Percentiles rank a stretch among this genome's conserved stretches.
phyloP scores from a whole-genome alignment of 768 basidiomycete genomes.

The Hygrophorus russula region DNA sequence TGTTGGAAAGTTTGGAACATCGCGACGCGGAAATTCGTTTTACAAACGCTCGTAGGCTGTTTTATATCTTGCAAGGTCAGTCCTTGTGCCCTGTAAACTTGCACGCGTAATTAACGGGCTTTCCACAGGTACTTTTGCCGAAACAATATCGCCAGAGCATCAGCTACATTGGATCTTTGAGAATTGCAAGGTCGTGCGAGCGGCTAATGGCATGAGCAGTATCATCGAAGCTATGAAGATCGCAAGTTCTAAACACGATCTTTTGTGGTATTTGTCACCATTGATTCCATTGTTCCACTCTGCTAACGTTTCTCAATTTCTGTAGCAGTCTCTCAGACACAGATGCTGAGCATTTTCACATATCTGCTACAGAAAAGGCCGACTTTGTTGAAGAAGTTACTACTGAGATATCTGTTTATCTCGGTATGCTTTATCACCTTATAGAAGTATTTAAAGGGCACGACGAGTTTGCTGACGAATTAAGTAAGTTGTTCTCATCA shows the following conservation, averaged over 20 bases:
- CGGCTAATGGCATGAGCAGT: slow-evolving; percentile 70
- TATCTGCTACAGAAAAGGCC: slow-evolving; percentile 56
- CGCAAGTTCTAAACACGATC: slow-evolving; percentile 77
- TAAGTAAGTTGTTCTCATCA: slow-evolving; percentile 52
- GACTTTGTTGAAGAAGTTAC: slow-evolving; percentile 85
- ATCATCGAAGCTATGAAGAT: slow-evolving; percentile 87
- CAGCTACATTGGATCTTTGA: slow-evolving; percentile 95
- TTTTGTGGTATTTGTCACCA: slow-evolving; percentile 46
- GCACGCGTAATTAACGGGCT: slow-evolving; percentile 2
- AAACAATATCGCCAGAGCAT: slow-evolving; percentile 85
- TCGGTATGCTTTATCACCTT: slow-evolving; percentile 91
- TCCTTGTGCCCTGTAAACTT: not conserved
- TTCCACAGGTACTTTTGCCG: slow-evolving; percentile 71
- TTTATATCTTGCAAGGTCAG: slow-evolving; percentile 89
- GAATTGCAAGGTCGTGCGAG: slow-evolving; percentile 79
- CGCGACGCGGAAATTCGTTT: slow-evolving; percentile 77
- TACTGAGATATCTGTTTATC: slow-evolving; percentile 85
- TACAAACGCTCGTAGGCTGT: slow-evolving; percentile 73
- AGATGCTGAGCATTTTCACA: slow-evolving; percentile 61
- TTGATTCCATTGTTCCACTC: not conserved
- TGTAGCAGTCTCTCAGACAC: slow-evolving; percentile 63
- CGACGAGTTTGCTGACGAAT: slow-evolving; percentile 91
- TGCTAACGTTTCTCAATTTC: slow-evolving; percentile 2
- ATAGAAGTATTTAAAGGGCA: slow-evolving; percentile 90
- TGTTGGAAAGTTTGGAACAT: slow-evolving; percentile 84